Percentiles rank a stretch among this genome's conserved stretches.
Evolutionary conservation across 2,329 filamentous ascomycete species (phyloP).

Genomic region (Paracoccidioides brasiliensis): DNA sequence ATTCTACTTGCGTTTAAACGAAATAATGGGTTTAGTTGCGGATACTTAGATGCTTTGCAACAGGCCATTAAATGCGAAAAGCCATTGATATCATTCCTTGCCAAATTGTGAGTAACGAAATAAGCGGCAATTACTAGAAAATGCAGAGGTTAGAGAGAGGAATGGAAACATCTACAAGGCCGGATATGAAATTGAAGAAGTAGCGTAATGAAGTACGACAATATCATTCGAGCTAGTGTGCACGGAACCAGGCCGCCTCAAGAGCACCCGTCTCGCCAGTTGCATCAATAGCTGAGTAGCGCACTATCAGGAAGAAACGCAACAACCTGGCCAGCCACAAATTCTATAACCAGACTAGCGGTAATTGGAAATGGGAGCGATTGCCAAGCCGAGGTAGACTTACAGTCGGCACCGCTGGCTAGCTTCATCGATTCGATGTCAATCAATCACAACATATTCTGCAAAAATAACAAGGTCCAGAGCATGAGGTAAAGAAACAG

Average conservation of each 20-base stretch:
- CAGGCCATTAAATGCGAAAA: background rate
- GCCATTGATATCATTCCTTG: background rate
- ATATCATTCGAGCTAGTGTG: background rate
- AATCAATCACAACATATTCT: background rate
- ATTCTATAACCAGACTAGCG: background rate
- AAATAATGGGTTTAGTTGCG: background rate
- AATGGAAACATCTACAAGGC: background rate
- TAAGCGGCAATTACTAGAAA: background rate
- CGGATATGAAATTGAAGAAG: background rate
- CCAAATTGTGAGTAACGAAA: background rate
- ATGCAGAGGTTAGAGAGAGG: background rate
- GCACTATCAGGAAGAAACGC: background rate
- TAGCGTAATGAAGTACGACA: background rate
- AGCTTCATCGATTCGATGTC: background rate
- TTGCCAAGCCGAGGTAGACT: background rate
- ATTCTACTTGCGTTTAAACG: background rate
- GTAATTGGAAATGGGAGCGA: background rate
- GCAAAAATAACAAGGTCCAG: background rate
- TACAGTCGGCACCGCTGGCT: background rate
- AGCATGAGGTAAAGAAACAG: background rate
- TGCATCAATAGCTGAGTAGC: conserved; percentile 2
- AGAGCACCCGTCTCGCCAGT: background rate
- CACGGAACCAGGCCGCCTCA: background rate
- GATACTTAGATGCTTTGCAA: background rate
- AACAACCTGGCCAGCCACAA: background rate